Evolutionary conservation across 768 basidiomycete genomes (phyloP).

Genomic region (Rhodotorula diobovata): DNA sequence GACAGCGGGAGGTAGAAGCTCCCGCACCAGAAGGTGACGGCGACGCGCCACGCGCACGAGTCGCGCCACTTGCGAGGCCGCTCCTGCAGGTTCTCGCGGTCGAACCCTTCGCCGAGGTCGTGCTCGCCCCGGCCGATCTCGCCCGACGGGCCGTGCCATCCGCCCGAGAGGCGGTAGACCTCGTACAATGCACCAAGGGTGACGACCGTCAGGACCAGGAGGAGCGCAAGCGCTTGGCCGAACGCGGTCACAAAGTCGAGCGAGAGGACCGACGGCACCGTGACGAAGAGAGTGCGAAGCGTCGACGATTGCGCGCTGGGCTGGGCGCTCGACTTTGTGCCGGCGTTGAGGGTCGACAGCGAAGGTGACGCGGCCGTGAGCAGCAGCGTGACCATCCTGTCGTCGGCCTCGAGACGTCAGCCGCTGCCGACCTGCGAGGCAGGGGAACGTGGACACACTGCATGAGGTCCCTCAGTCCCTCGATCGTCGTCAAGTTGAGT

Average conservation of each 20-base stretch:
- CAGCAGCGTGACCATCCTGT: slow-evolving; percentile 34
- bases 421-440: too few relatives aligned
- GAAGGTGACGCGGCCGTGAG: slow-evolving; percentile 3
- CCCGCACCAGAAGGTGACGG: slow-evolving; percentile 63
- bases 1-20: slow-evolving; percentile 71
- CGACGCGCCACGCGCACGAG: slow-evolving; percentile 56
- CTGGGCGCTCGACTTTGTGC: background rate
- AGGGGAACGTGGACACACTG: slow-evolving; percentile 20
- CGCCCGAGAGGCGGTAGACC: slow-evolving; percentile 54
- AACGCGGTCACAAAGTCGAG: slow-evolving; percentile 66
- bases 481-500: slow-evolving; percentile 33
- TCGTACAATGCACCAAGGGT: slow-evolving; percentile 57
- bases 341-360: background rate
- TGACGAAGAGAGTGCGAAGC: slow-evolving; percentile 28
- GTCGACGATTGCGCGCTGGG: background rate
- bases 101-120: slow-evolving; percentile 41
- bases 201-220: slow-evolving; percentile 59
- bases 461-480: slow-evolving; percentile 39
- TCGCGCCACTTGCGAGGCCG: slow-evolving; percentile 54
- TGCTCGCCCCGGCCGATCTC: background rate
- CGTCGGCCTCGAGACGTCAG: too few relatives aligned
- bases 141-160: slow-evolving; percentile 42
- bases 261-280: slow-evolving; percentile 67
- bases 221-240: slow-evolving; percentile 59
- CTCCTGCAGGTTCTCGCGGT: slow-evolving; percentile 32